Evolutionary conservation across 2,329 filamentous ascomycete genomes (phyloP).

Genomic region (Cytospora piceicola): DNA sequence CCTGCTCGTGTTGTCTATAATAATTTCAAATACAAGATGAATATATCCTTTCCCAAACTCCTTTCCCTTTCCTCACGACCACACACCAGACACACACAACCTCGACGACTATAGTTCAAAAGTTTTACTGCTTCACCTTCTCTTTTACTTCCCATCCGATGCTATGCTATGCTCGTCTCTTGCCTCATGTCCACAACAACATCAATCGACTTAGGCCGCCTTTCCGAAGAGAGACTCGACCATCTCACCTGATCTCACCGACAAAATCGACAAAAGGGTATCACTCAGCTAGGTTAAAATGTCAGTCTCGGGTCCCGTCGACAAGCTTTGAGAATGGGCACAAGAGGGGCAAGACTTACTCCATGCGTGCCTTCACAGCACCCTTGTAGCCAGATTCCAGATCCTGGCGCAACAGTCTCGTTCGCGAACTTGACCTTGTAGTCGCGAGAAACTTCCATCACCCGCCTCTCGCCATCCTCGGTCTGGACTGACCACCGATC

Average conservation of each 20-base stretch:
- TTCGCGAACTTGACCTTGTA: slow-evolving; percentile 76
- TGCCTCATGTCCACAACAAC: background rate
- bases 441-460: slow-evolving; percentile 73
- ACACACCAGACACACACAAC: background rate
- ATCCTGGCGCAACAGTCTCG: slow-evolving; percentile 69
- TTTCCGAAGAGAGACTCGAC: slow-evolving; percentile 72
- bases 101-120: background rate
- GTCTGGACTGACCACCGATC: slow-evolving; percentile 29
- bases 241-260: slow-evolving; percentile 76
- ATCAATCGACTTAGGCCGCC: slow-evolving; percentile 24
- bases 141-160: background rate
- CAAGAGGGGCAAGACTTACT: slow-evolving; percentile 57
- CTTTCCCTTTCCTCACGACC: background rate
- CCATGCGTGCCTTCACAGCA: slow-evolving; percentile 93
- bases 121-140: background rate
- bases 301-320: slow-evolving; percentile 32
- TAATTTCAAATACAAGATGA: background rate
- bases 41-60: background rate
- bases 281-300: slow-evolving; percentile 67
- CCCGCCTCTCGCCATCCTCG: slow-evolving; percentile 37
- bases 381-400: slow-evolving; percentile 90
- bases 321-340: background rate
- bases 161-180: too few species aligned
- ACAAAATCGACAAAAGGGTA: slow-evolving; percentile 77
- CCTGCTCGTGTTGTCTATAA: background rate